Base-by-base conservation (phyloP, 306 rosid species). In the Myrica gale region DNA sequence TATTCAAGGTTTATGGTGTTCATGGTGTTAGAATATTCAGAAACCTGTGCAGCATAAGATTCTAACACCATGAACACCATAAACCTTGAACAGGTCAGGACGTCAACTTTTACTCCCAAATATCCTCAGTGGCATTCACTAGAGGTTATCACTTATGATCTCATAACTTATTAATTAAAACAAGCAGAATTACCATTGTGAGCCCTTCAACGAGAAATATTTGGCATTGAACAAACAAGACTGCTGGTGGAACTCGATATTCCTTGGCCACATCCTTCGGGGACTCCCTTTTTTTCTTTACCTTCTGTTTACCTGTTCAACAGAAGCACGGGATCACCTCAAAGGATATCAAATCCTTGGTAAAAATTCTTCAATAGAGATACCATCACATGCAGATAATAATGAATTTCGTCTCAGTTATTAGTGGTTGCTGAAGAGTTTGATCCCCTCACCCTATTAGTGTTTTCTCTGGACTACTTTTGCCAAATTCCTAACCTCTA, bases 161-260 rank as follows among this genome's bases (percentile, higher is more conserved):
- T 56, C 69, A 53, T 43, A 16, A 47, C 9, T 37, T 55, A 60
- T 72, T 78, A 66, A 68, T 16, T 68, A 81, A 77, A 79, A 52
- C 75, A 69, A 55, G 77, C 75, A 75, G 63, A 70, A 74, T 84
- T 91, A 94, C 98, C 97, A 81, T 92, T 82, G 91, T 76, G 52
- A 95, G 88, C 76, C 97, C 97, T 83, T 95, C 96, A 69, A 96
- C 97, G 1, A 95, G 88, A 82, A 88, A 95, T 67, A 92, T 88
- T 83, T 95, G 96, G 81, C 98, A 90, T 80, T 92, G 98, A 77
- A 95, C 89, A 85, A 87, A 92, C 86, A 87, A 83, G 75, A 95
- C 94, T 58, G 90, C 87, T 26, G 95, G 89, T 39, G 97, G 87
- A 66, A 90, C 82, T 76, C 83, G 91, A 78, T 78, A 80, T 81